Base-by-base conservation (phyloP, 2,329 filamentous ascomycete species). In the Stachybotrys chartarum region DNA sequence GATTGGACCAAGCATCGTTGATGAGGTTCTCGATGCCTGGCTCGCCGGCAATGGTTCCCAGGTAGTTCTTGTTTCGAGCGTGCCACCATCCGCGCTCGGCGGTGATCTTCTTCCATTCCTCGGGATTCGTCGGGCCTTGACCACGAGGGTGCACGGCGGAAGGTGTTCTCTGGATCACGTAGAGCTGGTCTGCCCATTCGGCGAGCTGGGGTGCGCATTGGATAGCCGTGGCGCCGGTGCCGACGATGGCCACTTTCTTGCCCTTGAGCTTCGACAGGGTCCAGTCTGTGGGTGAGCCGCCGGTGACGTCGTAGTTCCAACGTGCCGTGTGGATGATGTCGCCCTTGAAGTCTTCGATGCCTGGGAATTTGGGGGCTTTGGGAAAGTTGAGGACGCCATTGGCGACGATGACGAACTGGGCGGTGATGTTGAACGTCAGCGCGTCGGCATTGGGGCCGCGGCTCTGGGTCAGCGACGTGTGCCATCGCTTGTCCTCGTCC, bases 101-200 rank as follows among this genome's bases (percentile, higher is more conserved):
- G 18, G 55, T 45, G 6, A 74, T 64, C 54, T 61, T 65, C 46
- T 57, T 61, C 69, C 73, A 83, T 52, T 72, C 67, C 12, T 70
- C 67, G 0, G 66, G 66, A 47, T 80, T 73, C 0, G 75, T 81
- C 1, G 65, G 55, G 6, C 64, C 60, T 52, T 78, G 69, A 16
- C 62, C 70, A 10, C 76, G 72, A 17, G 61, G 59, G 24, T 70
- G 69, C 5, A 79, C 69, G 0, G 67, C 66, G 1, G 74, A 71
- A 4, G 80, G 79, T 3, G 81, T 84, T 3, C 81, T 75, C 62
- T 84, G 80, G 61, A 84, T 74, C n/a, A 84, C 78, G 58, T 75
- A 80, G 3, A 83, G 61, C 45, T 81, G 68, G 51, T 78, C 75
- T 0, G 78, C 74, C 56, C 71, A 78, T 50, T 74, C 69, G 2